A percentile compares a stretch with the other conserved stretches of the same genome.
These are phyloP conservation scores for Nemania serpens DNA, from an alignment of 2,329 filamentous ascomycete species.

Conservation along the genomic window DNA sequence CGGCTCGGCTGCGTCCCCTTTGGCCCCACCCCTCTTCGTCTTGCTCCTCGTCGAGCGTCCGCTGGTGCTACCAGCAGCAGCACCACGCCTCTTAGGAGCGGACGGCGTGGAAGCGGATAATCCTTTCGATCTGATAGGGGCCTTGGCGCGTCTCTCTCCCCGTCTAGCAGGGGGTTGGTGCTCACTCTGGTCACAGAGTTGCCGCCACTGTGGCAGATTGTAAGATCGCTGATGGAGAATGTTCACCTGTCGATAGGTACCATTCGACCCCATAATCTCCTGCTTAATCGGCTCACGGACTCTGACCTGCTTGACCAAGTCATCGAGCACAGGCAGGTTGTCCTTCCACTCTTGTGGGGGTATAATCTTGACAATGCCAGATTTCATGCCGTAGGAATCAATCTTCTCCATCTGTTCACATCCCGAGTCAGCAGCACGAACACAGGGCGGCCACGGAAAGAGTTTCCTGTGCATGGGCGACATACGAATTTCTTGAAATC, in stretches of 20 bases:
- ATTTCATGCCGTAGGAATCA: conserved; percentile 95
- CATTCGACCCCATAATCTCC: conserved; percentile 94
- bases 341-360: conserved; percentile 93
- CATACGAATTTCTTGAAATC: conserved; percentile 90
- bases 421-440: conserved; percentile 38
- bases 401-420: conserved; percentile 72
- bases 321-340: conserved; percentile 75
- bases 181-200: conserved; percentile 90
- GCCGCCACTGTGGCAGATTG: conserved; percentile 94
- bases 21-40: conserved; percentile 45
- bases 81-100: conserved; percentile 48
- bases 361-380: conserved; percentile 94
- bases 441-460: conserved; percentile 4
- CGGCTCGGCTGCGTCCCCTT: conserved; percentile 44
- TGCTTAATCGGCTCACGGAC: conserved; percentile 98
- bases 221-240: conserved; percentile 95
- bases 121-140: conserved; percentile 55
- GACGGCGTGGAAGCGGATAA: conserved; percentile 41
- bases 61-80: conserved; percentile 32
- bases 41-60: conserved; percentile 47
- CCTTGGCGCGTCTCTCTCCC: conserved; percentile 74
- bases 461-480: conserved; percentile 25
- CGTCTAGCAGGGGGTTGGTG: conserved; percentile 92
- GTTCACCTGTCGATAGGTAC: conserved; percentile 95
- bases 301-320: conserved; percentile 86